phyloP scores from a whole-genome alignment of 495 filamentous ascomycete genomes.

The Filosporella fistucella region DNA sequence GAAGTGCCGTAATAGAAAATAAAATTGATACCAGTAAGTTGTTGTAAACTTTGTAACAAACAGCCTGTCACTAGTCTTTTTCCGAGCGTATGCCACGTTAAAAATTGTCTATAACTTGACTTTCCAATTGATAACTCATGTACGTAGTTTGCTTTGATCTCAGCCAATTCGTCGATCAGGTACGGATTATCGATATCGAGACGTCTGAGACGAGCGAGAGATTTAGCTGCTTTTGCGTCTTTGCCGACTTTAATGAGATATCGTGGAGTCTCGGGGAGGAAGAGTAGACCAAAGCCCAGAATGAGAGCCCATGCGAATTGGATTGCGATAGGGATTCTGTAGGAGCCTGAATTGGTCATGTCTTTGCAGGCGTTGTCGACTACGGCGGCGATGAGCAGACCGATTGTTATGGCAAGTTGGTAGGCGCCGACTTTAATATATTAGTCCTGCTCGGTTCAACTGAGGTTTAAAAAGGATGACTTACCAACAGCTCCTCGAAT shows the following conservation, averaged over 20 bases:
- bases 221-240: conserved; percentile 55
- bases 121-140: conserved; percentile 55
- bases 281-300: conserved; percentile 63
- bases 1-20: conserved; percentile 73
- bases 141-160: conserved; percentile 77
- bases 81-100: conserved; percentile 52
- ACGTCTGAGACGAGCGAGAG: conserved; percentile 64
- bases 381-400: conserved; percentile 70
- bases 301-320: conserved; percentile 82
- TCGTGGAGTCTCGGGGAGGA: conserved; percentile 82
- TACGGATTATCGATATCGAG: conserved; percentile 56
- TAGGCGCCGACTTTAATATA: conserved; percentile 85
- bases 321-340: conserved; percentile 78
- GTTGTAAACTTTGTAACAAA: conserved; percentile 70
- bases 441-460: too few relatives aligned
- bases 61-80: conserved; percentile 74
- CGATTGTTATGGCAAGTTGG: conserved; percentile 82
- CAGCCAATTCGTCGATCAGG: conserved; percentile 64
- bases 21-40: conserved; percentile 60
- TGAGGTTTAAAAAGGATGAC: too few relatives aligned
- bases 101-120: conserved; percentile 69
- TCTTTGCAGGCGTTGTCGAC: conserved; percentile 71
- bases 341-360: conserved; percentile 58
- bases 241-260: conserved; percentile 69
- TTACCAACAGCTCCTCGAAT: conserved; percentile 82